Conservation (phyloP, 169 alveolate genomes). For the Cyclospora cayetanensis region DNA sequence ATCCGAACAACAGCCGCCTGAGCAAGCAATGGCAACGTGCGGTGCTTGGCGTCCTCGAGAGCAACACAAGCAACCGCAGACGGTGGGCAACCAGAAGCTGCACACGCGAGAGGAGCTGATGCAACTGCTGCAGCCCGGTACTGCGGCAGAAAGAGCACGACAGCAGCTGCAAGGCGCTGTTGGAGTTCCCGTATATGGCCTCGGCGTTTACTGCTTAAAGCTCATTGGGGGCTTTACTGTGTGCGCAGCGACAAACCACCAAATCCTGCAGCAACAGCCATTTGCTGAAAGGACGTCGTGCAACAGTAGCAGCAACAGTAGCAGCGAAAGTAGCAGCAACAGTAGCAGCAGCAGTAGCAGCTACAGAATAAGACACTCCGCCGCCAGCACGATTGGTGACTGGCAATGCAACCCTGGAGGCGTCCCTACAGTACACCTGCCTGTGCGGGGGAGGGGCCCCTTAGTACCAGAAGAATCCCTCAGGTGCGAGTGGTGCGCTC, state of each 20-base stretch:
- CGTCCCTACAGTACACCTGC: no score
- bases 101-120: not conserved
- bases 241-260: not conserved
- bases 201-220: not conserved
- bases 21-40: no score
- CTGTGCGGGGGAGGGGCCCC: no score
- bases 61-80: not conserved
- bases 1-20: no score
- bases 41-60: no score
- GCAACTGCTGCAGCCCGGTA: not conserved
- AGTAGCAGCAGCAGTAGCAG: not conserved
- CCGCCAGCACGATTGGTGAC: no score
- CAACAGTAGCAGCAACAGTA: constrained; percentile 46
- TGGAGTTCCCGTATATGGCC: constrained; percentile 13
- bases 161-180: constrained; percentile 50
- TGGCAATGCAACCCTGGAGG: no score
- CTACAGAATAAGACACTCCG: not conserved
- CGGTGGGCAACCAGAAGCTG: not conserved
- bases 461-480: no score
- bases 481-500: constrained; percentile 46
- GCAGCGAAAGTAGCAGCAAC: not conserved
- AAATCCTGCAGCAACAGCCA: not conserved
- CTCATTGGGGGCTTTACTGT: not conserved
- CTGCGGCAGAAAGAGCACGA: not conserved
- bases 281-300: no score